These are phyloP conservation scores for Pilobolus umbonatus DNA, from an alignment of 192 early-diverging fungal species.

Conservation along the genomic window DNA sequence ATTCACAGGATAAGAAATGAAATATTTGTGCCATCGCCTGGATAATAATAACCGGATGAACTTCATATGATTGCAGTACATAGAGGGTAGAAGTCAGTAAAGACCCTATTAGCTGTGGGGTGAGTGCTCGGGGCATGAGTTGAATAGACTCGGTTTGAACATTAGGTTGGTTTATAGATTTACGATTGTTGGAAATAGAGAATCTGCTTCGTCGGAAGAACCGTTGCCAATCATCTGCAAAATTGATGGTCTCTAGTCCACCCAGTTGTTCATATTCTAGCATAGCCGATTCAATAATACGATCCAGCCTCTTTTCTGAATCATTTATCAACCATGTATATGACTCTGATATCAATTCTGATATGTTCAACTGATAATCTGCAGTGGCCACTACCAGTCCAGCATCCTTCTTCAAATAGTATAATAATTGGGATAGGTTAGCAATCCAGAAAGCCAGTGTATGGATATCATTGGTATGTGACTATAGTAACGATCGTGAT, in stretches of 20 bases:
- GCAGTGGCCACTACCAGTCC: slow-evolving; percentile 64
- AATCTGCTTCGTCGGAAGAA: slow-evolving; percentile 5
- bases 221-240: slow-evolving; percentile 53
- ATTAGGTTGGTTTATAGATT: neutral
- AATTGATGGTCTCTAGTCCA: slow-evolving; percentile 54
- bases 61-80: slow-evolving; percentile 65
- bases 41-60: slow-evolving; percentile 71
- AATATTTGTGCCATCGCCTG: slow-evolving; percentile 73
- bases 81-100: slow-evolving; percentile 57
- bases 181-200: neutral
- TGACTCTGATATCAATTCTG: slow-evolving; percentile 75
- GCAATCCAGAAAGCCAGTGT: slow-evolving; percentile 79
- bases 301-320: slow-evolving; percentile 61
- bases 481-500: no score
- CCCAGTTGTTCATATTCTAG: slow-evolving; percentile 67
- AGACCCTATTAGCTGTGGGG: slow-evolving; percentile 4
- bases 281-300: slow-evolving; percentile 60
- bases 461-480: slow-evolving; percentile 49
- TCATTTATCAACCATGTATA: slow-evolving; percentile 61
- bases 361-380: slow-evolving; percentile 71
- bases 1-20: slow-evolving; percentile 67
- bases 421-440: slow-evolving; percentile 77
- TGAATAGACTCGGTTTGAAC: neutral
- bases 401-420: slow-evolving; percentile 84
- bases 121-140: neutral